Evolutionary conservation across 148 eudicot species (phyloP).

Genomic region (Rhododendron molle): DNA sequence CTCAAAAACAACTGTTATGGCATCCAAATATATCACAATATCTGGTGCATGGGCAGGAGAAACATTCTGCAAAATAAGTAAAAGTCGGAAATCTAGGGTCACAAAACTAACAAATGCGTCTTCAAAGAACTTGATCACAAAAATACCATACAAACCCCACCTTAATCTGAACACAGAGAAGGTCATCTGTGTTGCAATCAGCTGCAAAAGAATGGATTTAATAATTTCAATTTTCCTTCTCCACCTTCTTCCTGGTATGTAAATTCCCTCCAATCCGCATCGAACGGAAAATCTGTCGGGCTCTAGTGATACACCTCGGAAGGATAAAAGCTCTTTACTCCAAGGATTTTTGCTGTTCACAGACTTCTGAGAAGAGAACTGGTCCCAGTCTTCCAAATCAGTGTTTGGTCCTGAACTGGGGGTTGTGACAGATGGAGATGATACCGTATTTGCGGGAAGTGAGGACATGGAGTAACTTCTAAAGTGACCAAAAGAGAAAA

Average conservation of each 20-base stretch:
- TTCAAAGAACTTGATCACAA: neutral
- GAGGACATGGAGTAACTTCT: slow-evolving; percentile 99
- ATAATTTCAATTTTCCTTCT: slow-evolving; percentile 81
- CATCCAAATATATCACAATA: slow-evolving; percentile 77
- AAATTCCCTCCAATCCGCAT: slow-evolving; percentile 94
- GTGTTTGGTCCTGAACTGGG: slow-evolving; percentile 44
- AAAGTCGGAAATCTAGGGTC: neutral
- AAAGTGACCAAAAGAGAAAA: slow-evolving; percentile 81
- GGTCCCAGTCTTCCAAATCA: slow-evolving; percentile 84
- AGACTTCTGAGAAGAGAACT: slow-evolving; percentile 53
- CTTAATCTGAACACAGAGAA: slow-evolving; percentile 96
- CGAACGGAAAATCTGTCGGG: slow-evolving; percentile 91
- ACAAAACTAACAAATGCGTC: neutral
- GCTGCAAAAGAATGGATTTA: slow-evolving; percentile 78
- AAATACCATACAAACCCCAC: slow-evolving; percentile 23
- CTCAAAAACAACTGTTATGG: slow-evolving; percentile 76
- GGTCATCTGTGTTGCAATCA: slow-evolving; percentile 89
- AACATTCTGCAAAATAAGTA: slow-evolving; percentile 64
- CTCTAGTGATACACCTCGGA: slow-evolving; percentile 86
- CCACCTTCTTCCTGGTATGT: slow-evolving; percentile 92
- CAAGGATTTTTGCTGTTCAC: slow-evolving; percentile 48
- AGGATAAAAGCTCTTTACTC: slow-evolving; percentile 71
- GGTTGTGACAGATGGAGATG: slow-evolving; percentile 45
- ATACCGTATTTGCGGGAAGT: slow-evolving; percentile 55
- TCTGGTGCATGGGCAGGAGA: slow-evolving; percentile 76